Percentiles rank a stretch among this genome's conserved stretches.
Evolutionary conservation across 2,329 filamentous ascomycete species (phyloP).

Genomic region (Cladosporium velox): DNA sequence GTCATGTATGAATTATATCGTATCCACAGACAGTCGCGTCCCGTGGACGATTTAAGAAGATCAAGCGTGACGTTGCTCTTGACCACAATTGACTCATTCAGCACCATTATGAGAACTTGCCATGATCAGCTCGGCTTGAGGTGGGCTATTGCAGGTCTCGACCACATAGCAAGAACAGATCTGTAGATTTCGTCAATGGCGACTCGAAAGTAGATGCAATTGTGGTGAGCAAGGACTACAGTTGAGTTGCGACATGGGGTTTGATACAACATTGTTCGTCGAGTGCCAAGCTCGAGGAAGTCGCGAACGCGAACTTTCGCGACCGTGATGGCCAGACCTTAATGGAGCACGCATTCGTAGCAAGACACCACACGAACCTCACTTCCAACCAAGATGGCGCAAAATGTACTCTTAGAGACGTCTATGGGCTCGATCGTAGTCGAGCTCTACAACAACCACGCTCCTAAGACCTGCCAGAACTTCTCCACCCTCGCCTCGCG

Average conservation of each 20-base stretch:
- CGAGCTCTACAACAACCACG: conserved; percentile 88
- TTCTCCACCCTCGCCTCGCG: conserved; percentile 77
- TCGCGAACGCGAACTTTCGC: conserved; percentile 11
- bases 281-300: conserved; percentile 1
- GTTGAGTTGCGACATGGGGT: neutral
- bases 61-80: neutral
- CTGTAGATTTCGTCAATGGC: neutral
- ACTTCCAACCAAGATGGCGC: conserved; percentile 60
- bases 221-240: too few relatives aligned
- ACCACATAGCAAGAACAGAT: neutral
- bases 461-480: conserved; percentile 65
- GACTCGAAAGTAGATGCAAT: neutral
- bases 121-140: neutral
- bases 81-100: conserved; percentile 3
- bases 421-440: conserved; percentile 82
- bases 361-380: neutral
- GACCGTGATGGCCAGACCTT: conserved; percentile 10
- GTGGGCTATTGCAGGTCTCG: neutral
- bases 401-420: conserved; percentile 78
- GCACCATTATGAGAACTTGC: neutral
- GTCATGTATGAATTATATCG: too few relatives aligned
- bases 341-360: neutral
- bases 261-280: neutral
- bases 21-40: neutral
- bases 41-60: neutral